These are phyloP conservation scores for Euryodendron excelsum DNA, from an alignment of 148 eudicot species.

Conservation along the genomic window DNA sequence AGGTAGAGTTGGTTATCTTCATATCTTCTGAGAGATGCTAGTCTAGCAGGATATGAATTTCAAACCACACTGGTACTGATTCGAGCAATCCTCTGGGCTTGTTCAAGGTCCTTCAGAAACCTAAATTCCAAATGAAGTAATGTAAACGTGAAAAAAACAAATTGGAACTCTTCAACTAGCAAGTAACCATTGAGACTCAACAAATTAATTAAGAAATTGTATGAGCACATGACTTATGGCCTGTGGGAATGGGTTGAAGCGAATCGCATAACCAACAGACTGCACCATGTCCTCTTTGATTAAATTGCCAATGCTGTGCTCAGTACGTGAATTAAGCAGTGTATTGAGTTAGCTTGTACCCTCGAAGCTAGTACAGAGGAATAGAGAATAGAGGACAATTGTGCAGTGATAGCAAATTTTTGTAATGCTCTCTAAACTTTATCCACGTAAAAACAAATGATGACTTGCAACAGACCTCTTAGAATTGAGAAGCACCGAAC, in stretches of 20 bases:
- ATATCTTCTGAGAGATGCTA: too few relatives aligned
- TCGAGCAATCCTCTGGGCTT: slow-evolving; percentile 71
- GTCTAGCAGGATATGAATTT: too few relatives aligned
- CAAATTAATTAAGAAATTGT: neutral
- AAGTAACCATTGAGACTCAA: neutral
- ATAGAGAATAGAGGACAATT: neutral
- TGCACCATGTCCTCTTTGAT: neutral
- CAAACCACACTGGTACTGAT: slow-evolving; percentile 40
- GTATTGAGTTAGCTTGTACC: neutral
- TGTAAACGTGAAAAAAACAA: neutral
- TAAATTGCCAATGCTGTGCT: neutral
- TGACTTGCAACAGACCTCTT: slow-evolving; percentile 54
- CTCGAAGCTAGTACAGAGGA: neutral
- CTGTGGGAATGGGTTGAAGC: neutral
- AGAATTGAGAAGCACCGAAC: slow-evolving; percentile 78
- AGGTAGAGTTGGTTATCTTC: neutral
- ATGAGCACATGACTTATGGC: too few relatives aligned
- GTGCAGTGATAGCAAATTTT: neutral
- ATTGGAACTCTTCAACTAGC: neutral
- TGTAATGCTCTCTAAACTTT: too few relatives aligned
- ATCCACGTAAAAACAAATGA: neutral
- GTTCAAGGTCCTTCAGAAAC: slow-evolving; percentile 91
- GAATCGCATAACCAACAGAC: neutral
- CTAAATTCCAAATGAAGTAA: slow-evolving; percentile 28
- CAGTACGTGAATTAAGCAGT: neutral